phyloP scores from a whole-genome alignment of 2,329 filamentous ascomycete genomes.

The Apiospora phragmitis region DNA sequence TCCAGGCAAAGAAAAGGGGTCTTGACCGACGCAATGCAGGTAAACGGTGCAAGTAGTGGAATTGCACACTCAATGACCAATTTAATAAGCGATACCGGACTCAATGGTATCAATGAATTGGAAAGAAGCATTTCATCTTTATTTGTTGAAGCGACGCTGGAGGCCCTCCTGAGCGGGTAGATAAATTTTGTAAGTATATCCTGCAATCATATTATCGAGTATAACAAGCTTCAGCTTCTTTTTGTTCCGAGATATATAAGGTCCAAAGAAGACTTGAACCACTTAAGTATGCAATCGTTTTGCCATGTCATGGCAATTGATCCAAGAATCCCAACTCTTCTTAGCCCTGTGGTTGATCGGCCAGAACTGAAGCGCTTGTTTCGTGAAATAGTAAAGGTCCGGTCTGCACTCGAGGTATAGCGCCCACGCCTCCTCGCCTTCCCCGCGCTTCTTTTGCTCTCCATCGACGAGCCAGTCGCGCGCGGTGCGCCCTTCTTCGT shows the following conservation, averaged over 20 bases:
- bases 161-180: no score
- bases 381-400: background rate
- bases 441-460: background rate
- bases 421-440: background rate
- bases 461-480: background rate
- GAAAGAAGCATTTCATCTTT: no score
- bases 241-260: background rate
- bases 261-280: background rate
- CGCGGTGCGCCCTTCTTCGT: background rate
- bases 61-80: no score
- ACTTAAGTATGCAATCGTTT: background rate
- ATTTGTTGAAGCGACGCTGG: no score
- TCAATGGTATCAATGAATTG: no score
- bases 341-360: background rate
- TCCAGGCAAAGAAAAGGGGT: no score
- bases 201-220: background rate
- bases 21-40: no score
- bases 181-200: background rate
- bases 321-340: background rate
- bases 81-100: no score
- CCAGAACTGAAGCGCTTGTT: background rate
- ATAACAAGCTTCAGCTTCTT: background rate
- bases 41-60: no score
- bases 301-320: background rate
- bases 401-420: background rate